These are phyloP conservation scores for Yamadazyma kitorensis DNA, from an alignment of 805 yeast genomes.

Conservation along the genomic window DNA sequence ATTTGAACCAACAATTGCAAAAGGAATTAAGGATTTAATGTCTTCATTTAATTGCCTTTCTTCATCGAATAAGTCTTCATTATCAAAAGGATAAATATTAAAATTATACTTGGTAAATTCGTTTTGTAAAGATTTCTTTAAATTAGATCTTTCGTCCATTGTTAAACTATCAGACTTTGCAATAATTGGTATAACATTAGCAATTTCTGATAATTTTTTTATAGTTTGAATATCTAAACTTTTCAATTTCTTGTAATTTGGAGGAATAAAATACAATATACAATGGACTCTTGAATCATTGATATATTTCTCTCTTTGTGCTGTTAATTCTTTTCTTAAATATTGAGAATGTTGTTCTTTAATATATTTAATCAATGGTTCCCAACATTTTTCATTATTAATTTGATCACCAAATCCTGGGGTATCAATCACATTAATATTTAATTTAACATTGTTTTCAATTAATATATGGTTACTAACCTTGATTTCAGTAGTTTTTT, in stretches of 20 bases:
- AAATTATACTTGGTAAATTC: constrained; percentile 74
- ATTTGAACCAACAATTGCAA: constrained; percentile 93
- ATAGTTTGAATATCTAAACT: constrained; percentile 80
- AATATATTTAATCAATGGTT: constrained; percentile 88
- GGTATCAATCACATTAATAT: constrained; percentile 88
- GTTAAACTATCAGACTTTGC: constrained; percentile 93
- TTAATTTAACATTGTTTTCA: constrained; percentile 86
- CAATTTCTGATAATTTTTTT: constrained; percentile 80
- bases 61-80: constrained; percentile 64
- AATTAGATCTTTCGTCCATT: constrained; percentile 72
- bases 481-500: constrained; percentile 82
- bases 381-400: constrained; percentile 95
- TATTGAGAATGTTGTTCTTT: constrained; percentile 93
- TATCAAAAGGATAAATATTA: constrained; percentile 81
- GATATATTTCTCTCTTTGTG: constrained; percentile 81
- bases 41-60: constrained; percentile 72
- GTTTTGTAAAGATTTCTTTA: constrained; percentile 72
- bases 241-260: constrained; percentile 82
- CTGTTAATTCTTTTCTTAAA: constrained; percentile 90
- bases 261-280: constrained; percentile 85
- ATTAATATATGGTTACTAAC: constrained; percentile 65
- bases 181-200: constrained; percentile 92
- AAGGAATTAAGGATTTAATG: constrained; percentile 75
- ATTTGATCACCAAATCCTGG: constrained; percentile 98
- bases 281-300: constrained; percentile 93